A percentile compares a stretch with the other conserved stretches of the same genome.
These are phyloP conservation scores for Iberis pinnata DNA, from an alignment of 345 rosid species.

Conservation along the genomic window DNA sequence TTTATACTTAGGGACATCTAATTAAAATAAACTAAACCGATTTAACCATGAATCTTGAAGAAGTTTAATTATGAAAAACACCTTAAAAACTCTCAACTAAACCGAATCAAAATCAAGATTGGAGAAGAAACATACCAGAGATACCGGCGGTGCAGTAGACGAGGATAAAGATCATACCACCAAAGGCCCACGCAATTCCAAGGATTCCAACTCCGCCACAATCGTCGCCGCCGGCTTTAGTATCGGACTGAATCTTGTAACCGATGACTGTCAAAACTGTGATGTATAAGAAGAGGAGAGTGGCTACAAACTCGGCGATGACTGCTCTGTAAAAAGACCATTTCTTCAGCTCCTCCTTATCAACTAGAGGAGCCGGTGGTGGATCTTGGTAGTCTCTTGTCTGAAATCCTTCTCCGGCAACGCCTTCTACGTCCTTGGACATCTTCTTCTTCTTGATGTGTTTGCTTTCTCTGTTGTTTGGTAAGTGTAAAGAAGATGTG, in stretches of 20 bases:
- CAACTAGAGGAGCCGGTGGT: constrained; percentile 24
- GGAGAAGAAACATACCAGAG: constrained; percentile 47
- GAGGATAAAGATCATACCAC: constrained; percentile 78
- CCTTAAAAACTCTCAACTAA: not conserved
- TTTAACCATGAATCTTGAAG: too few relatives aligned
- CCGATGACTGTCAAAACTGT: constrained; percentile 26
- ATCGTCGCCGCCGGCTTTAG: constrained; percentile 13
- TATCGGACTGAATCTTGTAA: constrained; percentile 25
- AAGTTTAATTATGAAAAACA: too few relatives aligned
- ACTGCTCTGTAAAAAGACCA: constrained; percentile 32
- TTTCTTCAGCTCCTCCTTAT: constrained; percentile 16
- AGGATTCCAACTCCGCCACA: constrained; percentile 65
- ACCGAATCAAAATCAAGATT: constrained; percentile 20
- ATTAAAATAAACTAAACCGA: not conserved
- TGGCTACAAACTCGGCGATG: constrained; percentile 26
- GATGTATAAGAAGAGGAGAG: constrained; percentile 28
- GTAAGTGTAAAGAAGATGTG: constrained; percentile 21
- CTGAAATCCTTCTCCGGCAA: constrained; percentile 40
- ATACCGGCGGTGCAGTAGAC: constrained; percentile 88
- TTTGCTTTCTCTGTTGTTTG: constrained; percentile 23
- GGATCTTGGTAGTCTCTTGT: constrained; percentile 38
- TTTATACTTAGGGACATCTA: too few relatives aligned
- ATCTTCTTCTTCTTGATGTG: constrained; percentile 14
- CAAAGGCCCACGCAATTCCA: constrained; percentile 79
- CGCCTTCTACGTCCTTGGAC: constrained; percentile 50